Conservation (phyloP, 768 basidiomycete genomes). For the Paxillus involutus region DNA sequence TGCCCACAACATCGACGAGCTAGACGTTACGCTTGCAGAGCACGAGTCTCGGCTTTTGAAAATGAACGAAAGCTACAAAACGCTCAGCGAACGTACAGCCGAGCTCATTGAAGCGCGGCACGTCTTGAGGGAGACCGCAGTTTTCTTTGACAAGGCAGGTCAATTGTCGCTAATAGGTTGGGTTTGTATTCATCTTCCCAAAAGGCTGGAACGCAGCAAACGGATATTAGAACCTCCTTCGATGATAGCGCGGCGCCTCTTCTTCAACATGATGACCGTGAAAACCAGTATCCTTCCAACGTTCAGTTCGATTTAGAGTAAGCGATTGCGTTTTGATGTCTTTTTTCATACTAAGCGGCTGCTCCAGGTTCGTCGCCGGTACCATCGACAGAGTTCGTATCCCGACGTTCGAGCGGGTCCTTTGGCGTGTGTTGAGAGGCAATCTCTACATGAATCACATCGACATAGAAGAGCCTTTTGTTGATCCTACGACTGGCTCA, state of each 20-base stretch:
- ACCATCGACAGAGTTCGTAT: constrained; percentile 92
- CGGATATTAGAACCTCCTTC: constrained; percentile 83
- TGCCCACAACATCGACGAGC: constrained; percentile 90
- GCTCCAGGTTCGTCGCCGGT: constrained; percentile 86
- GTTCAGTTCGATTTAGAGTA: constrained; percentile 89
- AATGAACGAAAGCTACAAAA: constrained; percentile 94
- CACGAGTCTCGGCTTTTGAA: constrained; percentile 81
- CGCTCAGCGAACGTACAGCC: constrained; percentile 77
- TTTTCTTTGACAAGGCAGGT: constrained; percentile 87
- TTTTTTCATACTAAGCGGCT: constrained; percentile 1
- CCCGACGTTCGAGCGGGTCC: constrained; percentile 92
- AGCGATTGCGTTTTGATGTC: constrained; percentile 21
- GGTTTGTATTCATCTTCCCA: constrained; percentile 7
- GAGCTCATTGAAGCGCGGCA: constrained; percentile 93
- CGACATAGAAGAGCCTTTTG: constrained; percentile 90
- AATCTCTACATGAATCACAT: constrained; percentile 99
- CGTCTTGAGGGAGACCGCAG: constrained; percentile 92
- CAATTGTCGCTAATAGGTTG: background rate
- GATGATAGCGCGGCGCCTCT: constrained; percentile 91
- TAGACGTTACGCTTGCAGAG: constrained; percentile 83
- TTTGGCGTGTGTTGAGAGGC: constrained; percentile 97
- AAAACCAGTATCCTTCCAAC: constrained; percentile 53
- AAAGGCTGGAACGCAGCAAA: constrained; percentile 76
- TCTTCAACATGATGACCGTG: constrained; percentile 88
- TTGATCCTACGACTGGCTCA: constrained; percentile 78